Base-by-base conservation (phyloP, 495 filamentous ascomycete genomes). In the Tetracladium setigerum region DNA sequence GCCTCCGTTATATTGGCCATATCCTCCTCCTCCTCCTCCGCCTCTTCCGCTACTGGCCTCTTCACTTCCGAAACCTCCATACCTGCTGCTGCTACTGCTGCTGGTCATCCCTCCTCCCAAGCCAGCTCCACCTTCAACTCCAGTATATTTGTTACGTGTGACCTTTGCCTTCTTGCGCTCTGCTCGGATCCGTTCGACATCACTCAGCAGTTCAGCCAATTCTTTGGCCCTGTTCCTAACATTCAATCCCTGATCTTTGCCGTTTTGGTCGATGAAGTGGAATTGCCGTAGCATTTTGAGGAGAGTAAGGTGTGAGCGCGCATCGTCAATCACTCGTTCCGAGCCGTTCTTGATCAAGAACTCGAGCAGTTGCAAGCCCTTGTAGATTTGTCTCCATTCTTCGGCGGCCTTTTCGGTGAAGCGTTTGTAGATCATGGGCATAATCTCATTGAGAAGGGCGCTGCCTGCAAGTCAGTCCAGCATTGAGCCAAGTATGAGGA, bases 381-480 rank as follows among this genome's bases (percentile, higher is more conserved):
- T 99, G 73, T 97, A 99, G 50, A 97, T 99, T 64, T 99, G 92
- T 52, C 94, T 81, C 92, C 92, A 99, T 66, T 99, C 92, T 62
- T 99, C 92, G 37, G 94, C 89, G 15, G 87, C 76, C 69, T 99
- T 99, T 62, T 99, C 92, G 44, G 92, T 99, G 60, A 99, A 99
- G 39, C 92, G 84, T 61, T 94, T 94, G 72, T 99, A 99, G 56
- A 99, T 95, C 87, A 99, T 87, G 38, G 92, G 92, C 92, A 99
- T 99, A 62, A 99, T 97, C 66, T 99, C 92, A 63, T 95, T 97
- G 30, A 99, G 84, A 34, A 89, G 76, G 80, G 95, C 89, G 61
- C 92, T 98, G 57, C 30, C 33, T 18, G 39, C 46, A 40, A 22
- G 17, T 47, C 17, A 41, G 59, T 50, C 44, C 6, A 53, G 39